A percentile compares a stretch with the other conserved stretches of the same genome.
Conservation (phyloP, 176 grass and related monocot species). For the Cocos nucifera region DNA sequence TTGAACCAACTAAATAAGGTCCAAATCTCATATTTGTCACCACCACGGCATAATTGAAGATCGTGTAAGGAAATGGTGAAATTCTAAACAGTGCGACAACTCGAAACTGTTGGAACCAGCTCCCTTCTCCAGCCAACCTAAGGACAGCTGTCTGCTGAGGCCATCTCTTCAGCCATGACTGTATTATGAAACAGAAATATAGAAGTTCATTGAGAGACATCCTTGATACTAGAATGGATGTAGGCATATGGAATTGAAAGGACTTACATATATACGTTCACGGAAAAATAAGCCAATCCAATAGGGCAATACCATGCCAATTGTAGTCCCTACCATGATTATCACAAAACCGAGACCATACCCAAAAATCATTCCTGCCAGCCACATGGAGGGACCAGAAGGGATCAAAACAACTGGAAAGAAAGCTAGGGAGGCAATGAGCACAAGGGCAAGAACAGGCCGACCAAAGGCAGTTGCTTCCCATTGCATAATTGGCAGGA, state of each 20-base stretch:
- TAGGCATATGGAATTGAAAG: background rate
- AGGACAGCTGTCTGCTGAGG: conserved; percentile 63
- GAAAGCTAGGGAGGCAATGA: conserved; percentile 62
- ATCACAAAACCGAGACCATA: conserved; percentile 82
- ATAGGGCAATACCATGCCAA: conserved; percentile 83
- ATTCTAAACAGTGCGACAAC: conserved; percentile 53
- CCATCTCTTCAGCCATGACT: conserved; percentile 90
- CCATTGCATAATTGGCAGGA: conserved; percentile 87
- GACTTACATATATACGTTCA: conserved; percentile 54
- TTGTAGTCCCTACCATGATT: conserved; percentile 67
- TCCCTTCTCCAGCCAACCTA: conserved; percentile 53
- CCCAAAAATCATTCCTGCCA: conserved; percentile 87
- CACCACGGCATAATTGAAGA: conserved; percentile 72
- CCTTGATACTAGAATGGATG: background rate
- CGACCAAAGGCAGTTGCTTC: conserved; percentile 74
- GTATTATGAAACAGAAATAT: conserved; percentile 3
- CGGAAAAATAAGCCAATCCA: conserved; percentile 67
- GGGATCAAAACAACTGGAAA: conserved; percentile 72
- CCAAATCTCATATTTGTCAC: conserved; percentile 56
- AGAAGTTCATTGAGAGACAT: too few relatives aligned
- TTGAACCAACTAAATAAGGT: conserved; percentile 75
- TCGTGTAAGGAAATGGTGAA: conserved; percentile 75
- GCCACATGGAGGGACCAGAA: conserved; percentile 84
- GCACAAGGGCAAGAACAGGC: conserved; percentile 53
- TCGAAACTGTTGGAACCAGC: conserved; percentile 78